Evolutionary conservation across 1,139 yeast genomes (phyloP).

Genomic region (Geotrichum histeridarum): DNA sequence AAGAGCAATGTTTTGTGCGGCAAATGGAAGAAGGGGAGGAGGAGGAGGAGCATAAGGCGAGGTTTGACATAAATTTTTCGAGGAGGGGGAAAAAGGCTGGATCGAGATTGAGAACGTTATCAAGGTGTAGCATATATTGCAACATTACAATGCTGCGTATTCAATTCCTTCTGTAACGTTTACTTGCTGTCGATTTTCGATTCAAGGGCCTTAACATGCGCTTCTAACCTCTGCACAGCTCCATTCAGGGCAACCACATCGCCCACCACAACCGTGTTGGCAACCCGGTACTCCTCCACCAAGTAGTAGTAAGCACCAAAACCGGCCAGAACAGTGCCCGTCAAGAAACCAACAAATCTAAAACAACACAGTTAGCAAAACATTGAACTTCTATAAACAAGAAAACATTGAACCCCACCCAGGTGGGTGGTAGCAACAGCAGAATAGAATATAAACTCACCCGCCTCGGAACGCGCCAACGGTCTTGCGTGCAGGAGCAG

Average conservation of each 20-base stretch:
- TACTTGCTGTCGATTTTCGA: conserved; percentile 22
- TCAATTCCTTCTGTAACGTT: too few species aligned
- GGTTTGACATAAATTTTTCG: too few species aligned
- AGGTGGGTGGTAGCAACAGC: not conserved
- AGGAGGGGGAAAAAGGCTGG: too few species aligned
- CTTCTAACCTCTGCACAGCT: conserved; percentile 63
- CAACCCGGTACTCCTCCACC: conserved; percentile 68
- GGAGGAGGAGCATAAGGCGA: too few species aligned
- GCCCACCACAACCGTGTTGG: conserved; percentile 66
- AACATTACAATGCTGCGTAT: too few species aligned
- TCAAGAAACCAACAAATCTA: conserved; percentile 65
- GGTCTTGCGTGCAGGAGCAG: conserved; percentile 24
- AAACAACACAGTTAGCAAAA: conserved; percentile 34
- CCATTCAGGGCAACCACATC: conserved; percentile 69
- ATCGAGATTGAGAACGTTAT: too few species aligned
- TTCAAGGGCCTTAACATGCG: conserved; percentile 38
- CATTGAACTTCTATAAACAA: too few species aligned
- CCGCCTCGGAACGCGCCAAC: conserved; percentile 36
- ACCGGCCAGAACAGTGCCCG: conserved; percentile 73
- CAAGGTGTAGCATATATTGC: too few species aligned
- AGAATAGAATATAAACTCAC: conserved; percentile 23
- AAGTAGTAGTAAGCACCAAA: conserved; percentile 72
- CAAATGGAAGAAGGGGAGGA: too few species aligned
- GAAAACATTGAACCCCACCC: not conserved
- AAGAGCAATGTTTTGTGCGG: too few species aligned